Evolutionary conservation across 306 rosid genomes (phyloP).

Genomic region (Acacia confusa): DNA sequence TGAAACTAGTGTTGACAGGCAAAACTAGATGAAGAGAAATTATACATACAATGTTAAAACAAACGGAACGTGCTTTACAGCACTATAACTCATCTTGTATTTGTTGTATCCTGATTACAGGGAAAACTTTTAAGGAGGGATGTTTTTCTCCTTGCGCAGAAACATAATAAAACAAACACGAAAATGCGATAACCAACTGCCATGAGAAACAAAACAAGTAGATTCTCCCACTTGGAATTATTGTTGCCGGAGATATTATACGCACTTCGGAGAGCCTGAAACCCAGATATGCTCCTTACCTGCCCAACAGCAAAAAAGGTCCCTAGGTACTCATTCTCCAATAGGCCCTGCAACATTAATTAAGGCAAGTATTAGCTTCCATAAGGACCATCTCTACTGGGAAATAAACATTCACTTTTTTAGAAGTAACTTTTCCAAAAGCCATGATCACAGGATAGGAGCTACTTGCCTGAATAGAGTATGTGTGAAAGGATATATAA

Average conservation of each 20-base stretch:
- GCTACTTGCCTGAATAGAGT: slow-evolving; percentile 82
- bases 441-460: slow-evolving; percentile 1
- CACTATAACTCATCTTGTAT: slow-evolving; percentile 51
- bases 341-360: slow-evolving; percentile 57
- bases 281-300: slow-evolving; percentile 89
- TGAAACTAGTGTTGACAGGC: slow-evolving; percentile 36
- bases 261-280: slow-evolving; percentile 76
- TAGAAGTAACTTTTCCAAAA: background rate
- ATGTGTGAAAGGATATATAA: slow-evolving; percentile 85
- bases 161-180: slow-evolving; percentile 56
- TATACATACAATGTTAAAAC: slow-evolving; percentile 32
- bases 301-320: slow-evolving; percentile 88
- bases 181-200: slow-evolving; percentile 78
- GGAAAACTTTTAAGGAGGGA: slow-evolving; percentile 44
- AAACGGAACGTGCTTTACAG: slow-evolving; percentile 28
- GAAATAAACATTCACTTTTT: background rate
- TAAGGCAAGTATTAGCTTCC: slow-evolving; percentile 8
- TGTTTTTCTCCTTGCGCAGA: slow-evolving; percentile 48
- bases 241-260: slow-evolving; percentile 68
- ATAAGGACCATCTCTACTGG: background rate
- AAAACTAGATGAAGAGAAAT: slow-evolving; percentile 35
- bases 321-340: slow-evolving; percentile 92
- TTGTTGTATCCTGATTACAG: slow-evolving; percentile 59
- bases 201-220: slow-evolving; percentile 88
- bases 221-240: slow-evolving; percentile 84